phyloP scores from a whole-genome alignment of 73 alveolate species.

The Tetrahymena borealis region DNA sequence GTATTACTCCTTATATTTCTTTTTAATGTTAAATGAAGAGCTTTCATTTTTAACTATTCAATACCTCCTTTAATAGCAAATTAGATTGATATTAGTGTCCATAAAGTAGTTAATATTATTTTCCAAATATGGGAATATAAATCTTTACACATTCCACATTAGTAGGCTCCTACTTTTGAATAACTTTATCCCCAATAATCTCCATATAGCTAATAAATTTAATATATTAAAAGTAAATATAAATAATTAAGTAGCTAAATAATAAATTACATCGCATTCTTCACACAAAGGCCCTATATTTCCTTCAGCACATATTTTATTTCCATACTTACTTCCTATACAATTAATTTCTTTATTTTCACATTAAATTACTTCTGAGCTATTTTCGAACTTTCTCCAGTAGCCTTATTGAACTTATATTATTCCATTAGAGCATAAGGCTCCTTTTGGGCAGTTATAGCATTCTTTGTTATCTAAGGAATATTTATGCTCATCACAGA shows the following conservation, averaged over 20 bases:
- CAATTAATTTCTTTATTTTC: neutral
- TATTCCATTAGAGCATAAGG: conserved; percentile 28
- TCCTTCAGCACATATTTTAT: conserved; percentile 4
- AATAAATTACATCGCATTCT: conserved; percentile 4
- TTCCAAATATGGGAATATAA: neutral
- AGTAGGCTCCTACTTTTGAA: neutral
- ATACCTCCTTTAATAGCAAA: neutral
- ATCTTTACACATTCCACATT: conserved; percentile 6
- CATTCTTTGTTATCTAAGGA: conserved; percentile 3
- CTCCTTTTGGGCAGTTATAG: conserved; percentile 20
- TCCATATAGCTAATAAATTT: neutral
- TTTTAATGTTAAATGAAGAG: neutral
- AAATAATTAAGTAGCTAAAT: neutral
- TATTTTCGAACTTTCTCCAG: conserved; percentile 42
- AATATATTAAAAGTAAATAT: neutral
- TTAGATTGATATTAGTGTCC: conserved; percentile 26
- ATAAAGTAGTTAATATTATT: neutral
- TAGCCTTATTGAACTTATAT: conserved; percentile 22
- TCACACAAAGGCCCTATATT: conserved; percentile 33
- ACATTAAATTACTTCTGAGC: conserved; percentile 28
- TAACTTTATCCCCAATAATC: neutral
- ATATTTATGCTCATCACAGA: conserved; percentile 17
- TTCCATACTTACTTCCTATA: conserved; percentile 21
- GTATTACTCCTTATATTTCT: neutral
- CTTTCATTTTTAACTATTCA: neutral